Base-by-base conservation (phyloP, 2,329 filamentous ascomycete genomes). In the Colletotrichum simmondsii region DNA sequence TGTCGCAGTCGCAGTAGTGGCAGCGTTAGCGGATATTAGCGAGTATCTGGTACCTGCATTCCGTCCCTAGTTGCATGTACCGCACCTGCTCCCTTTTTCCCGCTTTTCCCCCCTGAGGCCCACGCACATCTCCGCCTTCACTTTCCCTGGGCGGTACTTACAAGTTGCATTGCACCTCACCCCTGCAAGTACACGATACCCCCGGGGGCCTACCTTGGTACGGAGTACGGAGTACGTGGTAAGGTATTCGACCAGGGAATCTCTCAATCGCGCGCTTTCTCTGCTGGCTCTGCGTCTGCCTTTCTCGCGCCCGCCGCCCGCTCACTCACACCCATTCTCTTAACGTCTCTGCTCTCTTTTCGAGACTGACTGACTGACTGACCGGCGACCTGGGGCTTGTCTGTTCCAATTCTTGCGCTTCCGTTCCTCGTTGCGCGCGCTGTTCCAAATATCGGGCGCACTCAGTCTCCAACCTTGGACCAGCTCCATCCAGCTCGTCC, bases 141-240 rank as follows among this genome's bases (percentile, higher is more conserved):
- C 60, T 73, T 35, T 72, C 53, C 60, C 42, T 62, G 56, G 56
- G 66, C 70, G 66, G 67, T 73, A 65, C 71, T 73, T 65, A 66
- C 71, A 65, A 65, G 66, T 73, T 65, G 71, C 71, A 61, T 73
- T 49, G 52, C 46, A 53, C 26, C 6, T 22, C 6, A 71, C 24
- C 71, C 71, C 71, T 73, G 71, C 71, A 71, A 65, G 71, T 73
- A 73, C 49, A 73, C 61, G 61, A 73, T 73, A 73, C 71, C 49
- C 57, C 24, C 32, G 35, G 53, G 54, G 54, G 49, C 32, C 63
- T 65, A 64, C 61, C 61, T 64, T 53, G 61, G 28, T 35, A 35
- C 4, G 32, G 32, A 32, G 30, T 32, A 30, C 28, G 28, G 30
- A 35, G 32, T 35, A 32, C 30, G 30, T 32, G 8, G 32, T 35